These are phyloP conservation scores for Apiosordaria backusii DNA, from an alignment of 495 filamentous ascomycete species.

Conservation along the genomic window DNA sequence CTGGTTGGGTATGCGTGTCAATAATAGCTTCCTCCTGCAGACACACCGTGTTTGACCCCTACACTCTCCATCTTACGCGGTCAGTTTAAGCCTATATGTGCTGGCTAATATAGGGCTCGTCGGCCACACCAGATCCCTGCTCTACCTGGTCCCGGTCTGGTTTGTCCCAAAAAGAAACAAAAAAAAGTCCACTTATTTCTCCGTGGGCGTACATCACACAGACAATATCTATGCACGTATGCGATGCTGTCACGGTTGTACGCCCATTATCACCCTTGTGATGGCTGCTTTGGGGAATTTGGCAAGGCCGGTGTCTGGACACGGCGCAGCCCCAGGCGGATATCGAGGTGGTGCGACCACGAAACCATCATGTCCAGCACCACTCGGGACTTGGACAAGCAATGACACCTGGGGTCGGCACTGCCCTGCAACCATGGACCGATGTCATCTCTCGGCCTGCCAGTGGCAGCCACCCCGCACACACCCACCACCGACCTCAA, in stretches of 20 bases:
- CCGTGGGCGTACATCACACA: conserved; percentile 6
- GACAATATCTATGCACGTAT: conserved; percentile 17
- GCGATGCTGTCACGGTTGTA: conserved; percentile 14
- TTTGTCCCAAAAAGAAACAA: conserved; percentile 3
- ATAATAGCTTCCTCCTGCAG: conserved; percentile 32
- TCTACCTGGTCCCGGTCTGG: conserved; percentile 9
- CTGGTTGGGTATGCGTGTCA: conserved; percentile 20
- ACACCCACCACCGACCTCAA: conserved; percentile 9
- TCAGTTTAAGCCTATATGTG: conserved; percentile 43
- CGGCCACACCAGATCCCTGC: conserved; percentile 28
- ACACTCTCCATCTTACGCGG: conserved; percentile 31
- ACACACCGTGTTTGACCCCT: conserved; percentile 37
- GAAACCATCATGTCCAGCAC: conserved; percentile 1
- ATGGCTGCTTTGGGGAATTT: conserved; percentile 7
- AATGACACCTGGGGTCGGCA: conserved; percentile 21
- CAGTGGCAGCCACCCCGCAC: conserved; percentile 21
- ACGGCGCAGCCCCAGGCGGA: conserved; percentile 6
- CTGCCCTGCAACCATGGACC: conserved; percentile 17
- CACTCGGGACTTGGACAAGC: conserved; percentile 17
- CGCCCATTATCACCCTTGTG: conserved; percentile 6
- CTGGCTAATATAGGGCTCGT: conserved; percentile 42
- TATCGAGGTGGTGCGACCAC: conserved; percentile 12
- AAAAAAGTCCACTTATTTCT: neutral
- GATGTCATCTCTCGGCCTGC: conserved; percentile 19
- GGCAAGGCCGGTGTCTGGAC: conserved; percentile 6